Evolutionary conservation across 768 basidiomycete species (phyloP), one percentile per base, ranked within the genome.

Genomic region (Kondoa malvinella): DNA sequence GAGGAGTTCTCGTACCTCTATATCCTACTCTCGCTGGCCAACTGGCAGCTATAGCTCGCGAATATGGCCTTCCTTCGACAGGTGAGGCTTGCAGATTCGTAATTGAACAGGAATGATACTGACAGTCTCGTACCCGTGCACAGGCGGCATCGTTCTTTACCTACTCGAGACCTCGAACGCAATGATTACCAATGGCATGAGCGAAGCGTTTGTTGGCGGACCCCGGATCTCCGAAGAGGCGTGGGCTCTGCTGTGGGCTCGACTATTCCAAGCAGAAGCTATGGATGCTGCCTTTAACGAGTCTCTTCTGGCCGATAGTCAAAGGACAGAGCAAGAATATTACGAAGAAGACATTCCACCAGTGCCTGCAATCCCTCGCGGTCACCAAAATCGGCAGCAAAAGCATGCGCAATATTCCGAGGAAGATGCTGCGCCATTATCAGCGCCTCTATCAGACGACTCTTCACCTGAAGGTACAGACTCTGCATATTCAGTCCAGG

Each of bases 21-120:
- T 84, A 92, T 75, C 81, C 91, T 3, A 89, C 86, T 0, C 79
- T 97, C 1, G 86, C 89, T 56, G 82, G 85, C 0, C 92, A 95
- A 75, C 78, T 95, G 12, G 80, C 81, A 26, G 87, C 89, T 4
- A 95, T 97, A 64, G 91, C 92, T 16, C 86, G 86, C 77, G 92
- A 96, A 77, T 97, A 92, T 74, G 88, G 88, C 1, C 80, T 97
- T 21, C 92, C 92, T 1, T 89, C 86, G 72, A 89, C 88, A 0
- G 77, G n/a, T n/a, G n/a, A n/a, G n/a, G n/a, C n/a, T n/a, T n/a
- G n/a, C n/a, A n/a, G n/a, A n/a, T n/a, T n/a, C n/a, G n/a, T n/a
- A n/a, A n/a, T n/a, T n/a, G n/a, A n/a, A n/a, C n/a, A n/a, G n/a
- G n/a, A n/a, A n/a, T n/a, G n/a, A n/a, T n/a, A n/a, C n/a, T n/a